These are phyloP conservation scores for Barnettozyma botsteinii DNA, from an alignment of 805 yeast genomes.

Conservation along the genomic window DNA sequence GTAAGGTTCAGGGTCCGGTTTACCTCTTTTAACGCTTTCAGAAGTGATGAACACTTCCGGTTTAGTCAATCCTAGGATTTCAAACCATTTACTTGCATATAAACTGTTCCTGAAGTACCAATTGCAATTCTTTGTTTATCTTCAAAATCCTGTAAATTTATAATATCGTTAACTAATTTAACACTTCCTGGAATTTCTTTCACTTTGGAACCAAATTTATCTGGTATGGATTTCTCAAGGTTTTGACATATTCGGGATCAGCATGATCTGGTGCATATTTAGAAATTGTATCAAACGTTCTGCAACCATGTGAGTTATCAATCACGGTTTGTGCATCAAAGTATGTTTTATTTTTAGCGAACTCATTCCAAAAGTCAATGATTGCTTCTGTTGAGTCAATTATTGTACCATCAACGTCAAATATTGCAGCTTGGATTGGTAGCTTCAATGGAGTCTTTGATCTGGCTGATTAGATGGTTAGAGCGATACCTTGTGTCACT, in stretches of 20 bases:
- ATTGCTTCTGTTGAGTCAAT: constrained; percentile 77
- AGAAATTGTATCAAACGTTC: constrained; percentile 71
- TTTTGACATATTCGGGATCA: constrained; percentile 50
- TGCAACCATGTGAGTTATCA: constrained; percentile 73
- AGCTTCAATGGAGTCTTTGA: constrained; percentile 15
- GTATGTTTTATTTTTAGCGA: constrained; percentile 60
- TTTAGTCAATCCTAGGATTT: constrained; percentile 49
- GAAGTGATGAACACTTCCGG: constrained; percentile 80
- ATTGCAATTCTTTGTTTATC: constrained; percentile 68
- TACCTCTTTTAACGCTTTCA: constrained; percentile 71
- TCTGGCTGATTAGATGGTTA: constrained; percentile 1
- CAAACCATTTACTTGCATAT: constrained; percentile 77
- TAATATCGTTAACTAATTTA: constrained; percentile 47
- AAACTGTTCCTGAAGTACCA: constrained; percentile 76
- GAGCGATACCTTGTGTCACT: neutral
- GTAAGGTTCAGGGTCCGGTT: constrained; percentile 86
- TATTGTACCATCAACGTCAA: constrained; percentile 84
- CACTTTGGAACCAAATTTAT: constrained; percentile 64
- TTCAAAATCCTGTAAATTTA: constrained; percentile 25
- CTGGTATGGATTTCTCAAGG: constrained; percentile 69
- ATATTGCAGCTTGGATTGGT: constrained; percentile 46
- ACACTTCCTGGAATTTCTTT: constrained; percentile 72
- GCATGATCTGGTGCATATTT: constrained; percentile 72
- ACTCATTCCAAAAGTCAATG: constrained; percentile 73
- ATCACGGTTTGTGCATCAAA: constrained; percentile 68